phyloP scores from a whole-genome alignment of 352 stramenopile species.

The Phytophthora palmivora region DNA sequence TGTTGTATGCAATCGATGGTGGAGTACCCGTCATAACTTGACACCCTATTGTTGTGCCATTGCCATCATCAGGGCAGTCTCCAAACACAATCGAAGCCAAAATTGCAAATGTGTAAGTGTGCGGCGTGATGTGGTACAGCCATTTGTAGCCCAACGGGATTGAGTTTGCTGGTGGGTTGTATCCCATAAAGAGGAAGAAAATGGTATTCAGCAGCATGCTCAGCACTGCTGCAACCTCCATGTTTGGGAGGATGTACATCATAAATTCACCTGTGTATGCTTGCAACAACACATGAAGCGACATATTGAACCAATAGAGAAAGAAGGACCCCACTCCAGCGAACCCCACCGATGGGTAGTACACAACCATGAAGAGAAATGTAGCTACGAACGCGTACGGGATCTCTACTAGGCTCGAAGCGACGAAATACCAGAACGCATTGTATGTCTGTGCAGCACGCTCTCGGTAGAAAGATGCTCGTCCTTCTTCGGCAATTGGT shows the following conservation, averaged over 20 bases:
- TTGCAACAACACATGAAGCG: slow-evolving; percentile 23
- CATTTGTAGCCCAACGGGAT: slow-evolving; percentile 29
- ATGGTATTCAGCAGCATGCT: slow-evolving; percentile 23
- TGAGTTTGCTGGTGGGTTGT: slow-evolving; percentile 21
- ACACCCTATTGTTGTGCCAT: slow-evolving; percentile 4
- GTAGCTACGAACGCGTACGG: slow-evolving; percentile 15
- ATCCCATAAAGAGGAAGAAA: slow-evolving; percentile 32
- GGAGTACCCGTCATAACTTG: slow-evolving; percentile 5
- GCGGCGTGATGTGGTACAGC: slow-evolving; percentile 27
- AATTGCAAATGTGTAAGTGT: slow-evolving; percentile 20
- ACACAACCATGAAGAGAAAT: slow-evolving; percentile 17
- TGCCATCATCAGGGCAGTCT: slow-evolving; percentile 8
- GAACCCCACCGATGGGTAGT: slow-evolving; percentile 19
- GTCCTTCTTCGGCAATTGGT: slow-evolving; percentile 17
- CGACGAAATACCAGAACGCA: slow-evolving; percentile 65
- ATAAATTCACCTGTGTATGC: slow-evolving; percentile 26
- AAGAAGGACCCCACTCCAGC: slow-evolving; percentile 20
- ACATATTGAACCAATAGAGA: slow-evolving; percentile 29
- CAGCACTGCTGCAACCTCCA: slow-evolving; percentile 21
- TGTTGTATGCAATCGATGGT: slow-evolving; percentile 6
- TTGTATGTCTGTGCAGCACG: slow-evolving; percentile 85
- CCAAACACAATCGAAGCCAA: slow-evolving; percentile 19
- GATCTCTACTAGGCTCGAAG: slow-evolving; percentile 27
- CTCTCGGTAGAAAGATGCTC: slow-evolving; percentile 84
- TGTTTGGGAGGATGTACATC: slow-evolving; percentile 20